Evolutionary conservation across 163 green algal species (phyloP).

Genomic region (Chlamydomonas reinhardtii): DNA sequence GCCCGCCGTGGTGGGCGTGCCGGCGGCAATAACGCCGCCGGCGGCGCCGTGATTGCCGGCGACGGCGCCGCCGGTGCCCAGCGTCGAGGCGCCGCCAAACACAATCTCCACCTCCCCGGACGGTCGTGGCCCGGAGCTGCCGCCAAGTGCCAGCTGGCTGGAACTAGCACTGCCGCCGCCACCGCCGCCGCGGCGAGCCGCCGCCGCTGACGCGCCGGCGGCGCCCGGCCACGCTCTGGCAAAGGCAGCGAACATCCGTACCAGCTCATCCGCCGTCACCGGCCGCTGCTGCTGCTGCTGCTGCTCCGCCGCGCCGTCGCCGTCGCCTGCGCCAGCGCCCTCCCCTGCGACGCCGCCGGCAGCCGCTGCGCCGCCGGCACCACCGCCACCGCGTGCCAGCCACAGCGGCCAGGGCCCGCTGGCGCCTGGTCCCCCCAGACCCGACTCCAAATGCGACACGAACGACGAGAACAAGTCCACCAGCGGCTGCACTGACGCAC

Average conservation of each 20-base stretch:
- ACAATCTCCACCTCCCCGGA: background rate
- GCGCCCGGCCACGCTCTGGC: conserved; percentile 3
- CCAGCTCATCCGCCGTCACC: background rate
- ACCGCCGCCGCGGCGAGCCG: background rate
- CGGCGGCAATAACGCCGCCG: background rate
- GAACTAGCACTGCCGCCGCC: background rate
- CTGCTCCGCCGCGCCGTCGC: background rate
- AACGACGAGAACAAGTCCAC: conserved; percentile 41
- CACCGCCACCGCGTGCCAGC: background rate
- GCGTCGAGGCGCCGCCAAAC: background rate
- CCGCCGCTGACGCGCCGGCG: background rate
- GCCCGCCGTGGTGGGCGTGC: background rate
- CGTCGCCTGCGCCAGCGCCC: background rate
- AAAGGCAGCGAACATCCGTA: conserved; percentile 19
- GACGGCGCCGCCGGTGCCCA: background rate
- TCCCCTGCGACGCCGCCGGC: background rate
- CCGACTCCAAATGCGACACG: conserved; percentile 6
- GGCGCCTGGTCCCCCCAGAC: background rate
- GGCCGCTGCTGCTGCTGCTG: background rate
- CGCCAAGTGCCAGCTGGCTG: background rate
- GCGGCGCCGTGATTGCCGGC: background rate
- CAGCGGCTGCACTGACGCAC: conserved; percentile 24
- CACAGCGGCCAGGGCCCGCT: conserved; percentile 20
- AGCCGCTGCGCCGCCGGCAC: background rate
- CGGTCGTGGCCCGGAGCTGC: background rate